Evolutionary conservation across 1,284 basidiomycete genomes (phyloP).

Genomic region (Taiwanofungus camphoratus): DNA sequence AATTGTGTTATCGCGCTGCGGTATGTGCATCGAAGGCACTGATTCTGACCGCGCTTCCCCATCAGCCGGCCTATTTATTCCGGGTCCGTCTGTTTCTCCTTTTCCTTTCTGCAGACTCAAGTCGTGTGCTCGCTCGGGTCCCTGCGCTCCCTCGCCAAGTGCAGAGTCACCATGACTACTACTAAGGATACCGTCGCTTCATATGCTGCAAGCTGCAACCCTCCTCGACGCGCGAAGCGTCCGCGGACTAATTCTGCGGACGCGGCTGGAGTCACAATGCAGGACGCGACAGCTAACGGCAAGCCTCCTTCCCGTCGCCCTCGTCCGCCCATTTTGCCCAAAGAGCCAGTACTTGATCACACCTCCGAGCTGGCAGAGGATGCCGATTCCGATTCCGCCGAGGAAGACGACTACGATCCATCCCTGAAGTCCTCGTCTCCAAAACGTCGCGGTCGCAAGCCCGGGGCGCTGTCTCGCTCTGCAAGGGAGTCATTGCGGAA

Average conservation of each 20-base stretch:
- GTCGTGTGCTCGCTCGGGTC: slow-evolving; percentile 19
- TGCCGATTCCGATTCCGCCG: slow-evolving; percentile 16
- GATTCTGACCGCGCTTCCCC: slow-evolving; percentile 12
- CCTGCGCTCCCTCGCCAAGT: slow-evolving; percentile 3
- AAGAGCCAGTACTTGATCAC: slow-evolving; percentile 19
- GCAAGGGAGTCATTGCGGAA: slow-evolving; percentile 74
- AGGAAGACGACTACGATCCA: slow-evolving; percentile 29
- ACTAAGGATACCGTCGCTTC: slow-evolving; percentile 14
- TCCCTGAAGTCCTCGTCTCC: slow-evolving; percentile 21
- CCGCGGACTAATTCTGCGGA: slow-evolving; percentile 21
- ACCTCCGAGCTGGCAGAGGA: slow-evolving; percentile 22
- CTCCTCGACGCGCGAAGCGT: slow-evolving; percentile 52
- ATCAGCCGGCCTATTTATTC: slow-evolving; percentile 13
- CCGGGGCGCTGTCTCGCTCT: slow-evolving; percentile 59
- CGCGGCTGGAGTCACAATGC: slow-evolving; percentile 5
- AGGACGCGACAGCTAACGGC: slow-evolving; percentile 12
- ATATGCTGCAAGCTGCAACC: slow-evolving; percentile 51
- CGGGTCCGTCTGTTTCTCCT: neutral
- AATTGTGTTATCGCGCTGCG: slow-evolving; percentile 9
- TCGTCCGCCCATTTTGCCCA: slow-evolving; percentile 23
- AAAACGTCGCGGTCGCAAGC: slow-evolving; percentile 63
- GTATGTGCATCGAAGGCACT: slow-evolving; percentile 13
- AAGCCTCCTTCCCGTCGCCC: slow-evolving; percentile 10
- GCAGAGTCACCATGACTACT: slow-evolving; percentile 15
- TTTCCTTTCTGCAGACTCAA: slow-evolving; percentile 6